These are phyloP conservation scores for Pseudogymnoascus sp. DNA, from an alignment of 2,329 filamentous ascomycete genomes.

Conservation along the genomic window DNA sequence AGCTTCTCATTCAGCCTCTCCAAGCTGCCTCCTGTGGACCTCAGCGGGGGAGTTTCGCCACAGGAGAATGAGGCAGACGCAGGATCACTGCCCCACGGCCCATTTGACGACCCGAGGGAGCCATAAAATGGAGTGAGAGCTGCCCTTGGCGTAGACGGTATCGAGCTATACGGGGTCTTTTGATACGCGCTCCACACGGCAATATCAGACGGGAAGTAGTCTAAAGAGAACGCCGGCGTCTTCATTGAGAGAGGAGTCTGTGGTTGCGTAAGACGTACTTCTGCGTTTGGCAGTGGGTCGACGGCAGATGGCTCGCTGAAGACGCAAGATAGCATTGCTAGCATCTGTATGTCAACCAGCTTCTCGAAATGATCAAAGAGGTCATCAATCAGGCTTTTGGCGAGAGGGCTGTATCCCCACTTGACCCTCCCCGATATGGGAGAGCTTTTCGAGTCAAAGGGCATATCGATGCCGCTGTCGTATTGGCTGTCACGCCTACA, in stretches of 20 bases:
- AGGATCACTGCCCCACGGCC: slow-evolving; percentile 45
- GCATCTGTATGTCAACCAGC: slow-evolving; percentile 59
- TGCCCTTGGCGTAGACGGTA: slow-evolving; percentile 50
- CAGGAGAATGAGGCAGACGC: slow-evolving; percentile 53
- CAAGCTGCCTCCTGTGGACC: slow-evolving; percentile 39
- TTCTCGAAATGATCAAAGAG: slow-evolving; percentile 59
- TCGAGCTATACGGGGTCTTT: slow-evolving; percentile 48
- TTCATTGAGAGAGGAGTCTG: slow-evolving; percentile 60
- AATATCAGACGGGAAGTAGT: slow-evolving; percentile 57
- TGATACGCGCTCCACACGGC: slow-evolving; percentile 46
- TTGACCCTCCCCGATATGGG: slow-evolving; percentile 53
- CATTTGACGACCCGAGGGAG: slow-evolving; percentile 51
- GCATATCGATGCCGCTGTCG: slow-evolving; percentile 41
- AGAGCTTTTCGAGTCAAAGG: slow-evolving; percentile 31
- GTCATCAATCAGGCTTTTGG: slow-evolving; percentile 52
- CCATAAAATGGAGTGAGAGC: slow-evolving; percentile 50
- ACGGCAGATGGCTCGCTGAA: slow-evolving; percentile 54
- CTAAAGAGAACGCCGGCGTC: slow-evolving; percentile 58
- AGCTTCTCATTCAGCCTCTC: slow-evolving; percentile 38
- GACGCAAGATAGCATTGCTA: slow-evolving; percentile 64
- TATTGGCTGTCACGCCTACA: slow-evolving; percentile 34
- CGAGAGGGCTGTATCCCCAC: slow-evolving; percentile 61
- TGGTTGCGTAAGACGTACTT: slow-evolving; percentile 48
- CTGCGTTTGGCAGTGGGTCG: slow-evolving; percentile 50
- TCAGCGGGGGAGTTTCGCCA: slow-evolving; percentile 52